A percentile compares a stretch with the other conserved stretches of the same genome.
These are phyloP conservation scores for Didymosphaeria variabile DNA, from an alignment of 2,329 filamentous ascomycete genomes.

Conservation along the genomic window DNA sequence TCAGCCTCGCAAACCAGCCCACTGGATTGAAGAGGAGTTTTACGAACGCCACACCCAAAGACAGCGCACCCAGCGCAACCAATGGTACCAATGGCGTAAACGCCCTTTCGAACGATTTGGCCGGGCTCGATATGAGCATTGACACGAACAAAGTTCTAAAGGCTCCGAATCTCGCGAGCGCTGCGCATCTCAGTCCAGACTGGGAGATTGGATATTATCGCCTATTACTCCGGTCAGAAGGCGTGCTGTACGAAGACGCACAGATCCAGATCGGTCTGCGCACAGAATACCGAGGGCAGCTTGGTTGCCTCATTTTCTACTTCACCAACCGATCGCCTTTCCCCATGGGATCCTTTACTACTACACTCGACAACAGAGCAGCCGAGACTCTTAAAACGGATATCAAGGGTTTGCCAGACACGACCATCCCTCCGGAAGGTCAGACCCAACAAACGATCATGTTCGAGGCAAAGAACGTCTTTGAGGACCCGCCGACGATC, in stretches of 20 bases:
- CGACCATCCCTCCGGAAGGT: slow-evolving; percentile 74
- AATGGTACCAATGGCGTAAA: slow-evolving; percentile 61
- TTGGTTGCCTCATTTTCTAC: slow-evolving; percentile 94
- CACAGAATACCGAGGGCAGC: slow-evolving; percentile 93
- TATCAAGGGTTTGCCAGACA: slow-evolving; percentile 87
- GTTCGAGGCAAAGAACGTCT: slow-evolving; percentile 86
- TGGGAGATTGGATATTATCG: slow-evolving; percentile 93
- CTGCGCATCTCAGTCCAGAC: slow-evolving; percentile 89
- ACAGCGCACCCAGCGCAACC: slow-evolving; percentile 35
- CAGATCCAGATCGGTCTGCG: slow-evolving; percentile 93
- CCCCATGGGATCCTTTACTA: slow-evolving; percentile 89
- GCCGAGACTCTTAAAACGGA: slow-evolving; percentile 80
- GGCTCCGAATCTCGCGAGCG: slow-evolving; percentile 86
- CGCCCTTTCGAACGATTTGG: slow-evolving; percentile 67
- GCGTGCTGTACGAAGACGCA: slow-evolving; percentile 91
- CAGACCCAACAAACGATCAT: slow-evolving; percentile 95
- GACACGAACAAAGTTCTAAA: slow-evolving; percentile 67
- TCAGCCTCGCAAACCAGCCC: slow-evolving; percentile 77
- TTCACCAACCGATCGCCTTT: slow-evolving; percentile 93
- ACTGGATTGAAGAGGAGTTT: slow-evolving; percentile 88
- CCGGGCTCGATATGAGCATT: slow-evolving; percentile 80
- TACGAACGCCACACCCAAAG: slow-evolving; percentile 59
- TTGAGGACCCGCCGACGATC: slow-evolving; percentile 86
- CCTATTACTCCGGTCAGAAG: slow-evolving; percentile 80
- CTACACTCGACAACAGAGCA: slow-evolving; percentile 80